These are phyloP conservation scores for Coemansia sp. DNA, from an alignment of 371 early-diverging fungal genomes.

Conservation along the genomic window DNA sequence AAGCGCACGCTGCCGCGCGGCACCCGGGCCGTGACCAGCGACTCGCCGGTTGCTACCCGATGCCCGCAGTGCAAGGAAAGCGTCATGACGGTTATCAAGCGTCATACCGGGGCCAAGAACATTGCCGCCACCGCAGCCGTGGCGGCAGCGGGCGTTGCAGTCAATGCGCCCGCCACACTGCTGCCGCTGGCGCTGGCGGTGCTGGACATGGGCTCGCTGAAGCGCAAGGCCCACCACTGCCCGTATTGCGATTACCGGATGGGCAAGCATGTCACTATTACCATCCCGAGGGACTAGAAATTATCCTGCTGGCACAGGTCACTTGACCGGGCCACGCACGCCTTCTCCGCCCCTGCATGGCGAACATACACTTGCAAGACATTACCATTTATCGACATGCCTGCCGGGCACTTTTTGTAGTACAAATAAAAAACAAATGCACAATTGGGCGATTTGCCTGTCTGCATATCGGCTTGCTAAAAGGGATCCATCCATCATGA, in stretches of 20 bases:
- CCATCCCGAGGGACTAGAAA: conserved; percentile 25
- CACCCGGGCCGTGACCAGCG: conserved; percentile 25
- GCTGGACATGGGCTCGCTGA: conserved; percentile 34
- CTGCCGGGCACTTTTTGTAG: not conserved
- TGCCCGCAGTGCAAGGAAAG: conserved; percentile 32
- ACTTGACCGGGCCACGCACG: conserved; percentile 1
- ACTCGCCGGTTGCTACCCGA: conserved; percentile 19
- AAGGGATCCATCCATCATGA: not conserved
- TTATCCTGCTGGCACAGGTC: not conserved
- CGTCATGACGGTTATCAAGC: conserved; percentile 33
- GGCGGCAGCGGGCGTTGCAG: conserved; percentile 30
- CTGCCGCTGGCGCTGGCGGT: conserved; percentile 43
- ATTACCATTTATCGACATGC: conserved; percentile 4
- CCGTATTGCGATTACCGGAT: conserved; percentile 42
- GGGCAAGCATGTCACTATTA: conserved; percentile 42
- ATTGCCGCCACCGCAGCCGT: conserved; percentile 40
- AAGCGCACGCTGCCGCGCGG: conserved; percentile 31
- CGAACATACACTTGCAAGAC: not conserved
- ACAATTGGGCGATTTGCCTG: not conserved
- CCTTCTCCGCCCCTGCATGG: conserved; percentile 10
- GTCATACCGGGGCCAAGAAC: conserved; percentile 41
- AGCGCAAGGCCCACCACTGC: conserved; percentile 45
- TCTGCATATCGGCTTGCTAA: not conserved
- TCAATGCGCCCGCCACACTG: conserved; percentile 35
- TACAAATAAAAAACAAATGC: conserved; percentile 3